Evolutionary conservation across 2,329 filamentous ascomycete genomes (phyloP), one percentile per base, ranked within the genome.

Genomic region (Penicillium glabrum): DNA sequence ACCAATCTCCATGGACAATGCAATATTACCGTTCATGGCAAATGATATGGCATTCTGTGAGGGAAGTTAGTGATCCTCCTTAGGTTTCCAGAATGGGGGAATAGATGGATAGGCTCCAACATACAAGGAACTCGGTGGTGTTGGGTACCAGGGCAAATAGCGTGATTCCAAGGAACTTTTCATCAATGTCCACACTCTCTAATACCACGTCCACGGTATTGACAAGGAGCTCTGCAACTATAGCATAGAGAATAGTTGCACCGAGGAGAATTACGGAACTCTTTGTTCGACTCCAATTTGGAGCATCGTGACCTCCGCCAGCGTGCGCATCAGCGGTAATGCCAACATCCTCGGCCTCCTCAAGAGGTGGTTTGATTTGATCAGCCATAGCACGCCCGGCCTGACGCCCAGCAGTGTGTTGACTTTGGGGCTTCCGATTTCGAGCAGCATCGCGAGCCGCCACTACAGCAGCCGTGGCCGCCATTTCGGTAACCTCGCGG

Each of bases 11-110:
- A 99, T 99, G 37, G 92, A 97, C 19, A 99, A 80, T 0, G 95
- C 95, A 74, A 99, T 98, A 74, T 99, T 99, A 58, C 95, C 95
- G 70, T 99, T 98, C 93, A 99, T 99, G 53, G 95, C 95, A 73
- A 99, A 99, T 0, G 93, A 97, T 58, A 99, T 99, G 72, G 93
- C 95, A 75, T 99, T 99, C 87, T 92, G 58, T 45, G 31, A 35
- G n/a, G 16, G 8, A 24, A 33, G 58, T 60, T n/a, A 66, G 59
- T 46, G 11, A 41, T 23, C 23, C 2, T 19, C 23, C 19, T 24
- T 11, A 35, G 6, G 16, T 6, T 51, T 45, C 11, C 13, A 14
- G 27, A 21, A 14, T 14, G 11, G 11, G 16, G 19, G 23, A n/a
- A 19, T 8, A 27, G 3, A 11, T n/a, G 29, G 21, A 37, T n/a